phyloP scores from a whole-genome alignment of 345 rosid genomes.

The Arabidopsis arenosa region DNA sequence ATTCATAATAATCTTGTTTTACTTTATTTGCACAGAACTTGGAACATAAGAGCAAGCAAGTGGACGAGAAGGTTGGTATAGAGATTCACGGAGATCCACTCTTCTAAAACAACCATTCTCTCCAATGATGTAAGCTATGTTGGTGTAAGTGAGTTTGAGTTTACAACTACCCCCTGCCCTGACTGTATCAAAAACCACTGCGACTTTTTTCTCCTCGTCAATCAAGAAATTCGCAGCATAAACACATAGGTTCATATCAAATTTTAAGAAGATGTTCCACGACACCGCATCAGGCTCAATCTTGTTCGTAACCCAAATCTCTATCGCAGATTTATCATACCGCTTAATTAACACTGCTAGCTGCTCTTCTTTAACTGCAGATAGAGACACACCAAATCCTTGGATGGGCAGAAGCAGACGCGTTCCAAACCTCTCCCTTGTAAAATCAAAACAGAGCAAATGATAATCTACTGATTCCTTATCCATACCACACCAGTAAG shows the following conservation, averaged over 20 bases:
- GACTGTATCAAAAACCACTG: neutral
- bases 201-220: neutral
- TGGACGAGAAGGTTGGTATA: neutral
- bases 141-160: neutral
- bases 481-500: too few species aligned
- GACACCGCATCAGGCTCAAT: neutral
- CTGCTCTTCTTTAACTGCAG: constrained; percentile 13
- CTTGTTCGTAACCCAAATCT: constrained; percentile 14
- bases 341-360: neutral
- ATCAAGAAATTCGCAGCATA: neutral
- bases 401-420: neutral
- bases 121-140: neutral
- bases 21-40: neutral
- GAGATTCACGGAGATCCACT: neutral
- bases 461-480: too few species aligned
- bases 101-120: neutral
- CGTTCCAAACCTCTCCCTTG: neutral
- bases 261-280: constrained; percentile 1
- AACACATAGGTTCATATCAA: neutral
- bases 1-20: neutral
- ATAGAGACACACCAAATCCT: neutral
- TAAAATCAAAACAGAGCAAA: too few species aligned
- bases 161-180: neutral
- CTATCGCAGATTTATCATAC: neutral
- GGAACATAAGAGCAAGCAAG: neutral